These are phyloP conservation scores for Pterothamnion heteromorphum DNA, from an alignment of 31 red algal species.

Conservation along the genomic window DNA sequence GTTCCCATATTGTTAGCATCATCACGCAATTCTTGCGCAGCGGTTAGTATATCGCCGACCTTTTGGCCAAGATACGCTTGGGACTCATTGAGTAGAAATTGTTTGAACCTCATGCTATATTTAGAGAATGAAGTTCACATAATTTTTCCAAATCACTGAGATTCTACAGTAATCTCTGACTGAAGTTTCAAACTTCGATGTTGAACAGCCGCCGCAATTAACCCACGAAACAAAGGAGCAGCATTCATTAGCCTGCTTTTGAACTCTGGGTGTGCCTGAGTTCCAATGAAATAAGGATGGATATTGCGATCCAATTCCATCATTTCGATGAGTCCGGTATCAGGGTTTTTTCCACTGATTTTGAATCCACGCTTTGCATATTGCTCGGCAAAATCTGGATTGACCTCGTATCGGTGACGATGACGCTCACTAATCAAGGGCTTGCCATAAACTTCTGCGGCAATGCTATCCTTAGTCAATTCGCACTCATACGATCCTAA, in stretches of 20 bases:
- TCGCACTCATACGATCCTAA: slow-evolving; percentile 76
- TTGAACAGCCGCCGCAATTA: slow-evolving; percentile 70
- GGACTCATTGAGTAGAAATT: too few species aligned
- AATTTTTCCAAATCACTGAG: too few species aligned
- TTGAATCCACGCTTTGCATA: slow-evolving; percentile 60
- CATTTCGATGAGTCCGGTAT: slow-evolving; percentile 87
- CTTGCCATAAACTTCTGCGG: slow-evolving; percentile 66
- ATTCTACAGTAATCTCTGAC: too few species aligned
- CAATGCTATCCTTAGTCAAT: slow-evolving; percentile 56
- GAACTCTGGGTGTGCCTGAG: slow-evolving; percentile 97
- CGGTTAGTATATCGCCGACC: too few species aligned
- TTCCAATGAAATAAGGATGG: slow-evolving; percentile 92
- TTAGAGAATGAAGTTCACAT: too few species aligned
- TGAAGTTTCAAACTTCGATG: too few species aligned
- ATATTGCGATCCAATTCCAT: slow-evolving; percentile 62
- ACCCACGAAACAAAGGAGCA: slow-evolving; percentile 88
- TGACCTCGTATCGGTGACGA: slow-evolving; percentile 97
- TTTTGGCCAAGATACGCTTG: too few species aligned
- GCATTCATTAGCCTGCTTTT: slow-evolving; percentile 77
- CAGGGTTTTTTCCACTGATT: slow-evolving; percentile 80
- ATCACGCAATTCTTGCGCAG: too few species aligned
- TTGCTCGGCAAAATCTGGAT: slow-evolving; percentile 65
- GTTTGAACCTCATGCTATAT: too few species aligned
- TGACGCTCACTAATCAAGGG: slow-evolving; percentile 75
- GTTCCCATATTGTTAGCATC: too few species aligned